Percentiles rank a stretch among this genome's conserved stretches.
phyloP scores from a whole-genome alignment of 1,139 yeast species.

The Schwanniomyces etchellsii region DNA sequence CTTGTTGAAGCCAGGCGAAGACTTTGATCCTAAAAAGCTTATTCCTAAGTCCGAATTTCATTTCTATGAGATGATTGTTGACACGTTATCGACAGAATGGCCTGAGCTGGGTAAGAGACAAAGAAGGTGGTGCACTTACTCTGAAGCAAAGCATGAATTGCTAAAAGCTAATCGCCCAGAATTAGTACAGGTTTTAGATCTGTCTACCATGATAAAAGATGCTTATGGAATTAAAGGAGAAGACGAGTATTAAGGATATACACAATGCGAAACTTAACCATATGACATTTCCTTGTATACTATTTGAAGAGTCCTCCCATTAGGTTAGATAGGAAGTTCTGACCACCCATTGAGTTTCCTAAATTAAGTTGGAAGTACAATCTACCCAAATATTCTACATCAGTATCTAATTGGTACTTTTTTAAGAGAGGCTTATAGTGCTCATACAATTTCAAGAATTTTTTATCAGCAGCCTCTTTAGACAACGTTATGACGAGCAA shows the following conservation, averaged over 20 bases:
- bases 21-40: conserved; percentile 30
- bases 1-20: conserved; percentile 29
- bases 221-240: conserved; percentile 6
- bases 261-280: conserved; percentile 1
- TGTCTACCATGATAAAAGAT: conserved; percentile 42
- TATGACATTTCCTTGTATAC: not conserved
- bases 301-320: conserved; percentile 72
- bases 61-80: conserved; percentile 70
- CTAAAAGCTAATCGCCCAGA: conserved; percentile 60
- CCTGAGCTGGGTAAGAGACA: conserved; percentile 64
- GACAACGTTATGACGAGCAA: conserved; percentile 59
- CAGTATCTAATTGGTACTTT: conserved; percentile 27
- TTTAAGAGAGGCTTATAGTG: conserved; percentile 29
- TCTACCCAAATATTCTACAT: conserved; percentile 46
- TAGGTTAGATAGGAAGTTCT: conserved; percentile 73
- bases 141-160: conserved; percentile 67
- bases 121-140: conserved; percentile 71
- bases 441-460: conserved; percentile 48
- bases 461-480: conserved; percentile 48
- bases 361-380: conserved; percentile 32
- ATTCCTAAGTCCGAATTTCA: conserved; percentile 78
- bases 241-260: conserved; percentile 5
- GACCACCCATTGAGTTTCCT: conserved; percentile 53
- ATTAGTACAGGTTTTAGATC: conserved; percentile 57
- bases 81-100: conserved; percentile 53